Evolutionary conservation across 202 grass and related monocot genomes (phyloP).

Genomic region (Cymbopogon flexuosus): DNA sequence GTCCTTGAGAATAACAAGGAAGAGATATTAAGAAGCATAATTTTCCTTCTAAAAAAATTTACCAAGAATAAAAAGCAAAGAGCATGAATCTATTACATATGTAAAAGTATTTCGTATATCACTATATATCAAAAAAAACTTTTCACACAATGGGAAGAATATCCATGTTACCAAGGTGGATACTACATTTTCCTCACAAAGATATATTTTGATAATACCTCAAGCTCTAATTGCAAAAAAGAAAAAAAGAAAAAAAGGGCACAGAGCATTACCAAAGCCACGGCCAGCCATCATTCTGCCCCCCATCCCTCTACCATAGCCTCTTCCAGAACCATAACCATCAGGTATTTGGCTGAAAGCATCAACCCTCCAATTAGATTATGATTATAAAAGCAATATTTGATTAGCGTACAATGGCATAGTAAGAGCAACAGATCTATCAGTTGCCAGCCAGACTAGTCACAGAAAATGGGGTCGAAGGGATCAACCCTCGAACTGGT

Average conservation of each 20-base stretch:
- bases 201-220: neutral
- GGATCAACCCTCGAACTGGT: neutral
- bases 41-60: neutral
- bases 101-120: neutral
- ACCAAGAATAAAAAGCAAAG: neutral
- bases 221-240: slow-evolving; percentile 20
- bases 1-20: slow-evolving; percentile 49
- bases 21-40: slow-evolving; percentile 9
- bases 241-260: neutral
- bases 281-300: slow-evolving; percentile 75
- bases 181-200: neutral
- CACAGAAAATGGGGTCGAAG: neutral
- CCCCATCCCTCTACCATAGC: slow-evolving; percentile 78
- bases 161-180: neutral
- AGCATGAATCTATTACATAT: neutral
- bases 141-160: slow-evolving; percentile 15
- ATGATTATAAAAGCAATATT: slow-evolving; percentile 15
- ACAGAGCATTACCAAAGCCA: slow-evolving; percentile 73
- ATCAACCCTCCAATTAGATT: slow-evolving; percentile 17
- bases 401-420: neutral
- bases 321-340: slow-evolving; percentile 72
- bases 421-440: slow-evolving; percentile 8
- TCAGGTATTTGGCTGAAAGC: slow-evolving; percentile 77
- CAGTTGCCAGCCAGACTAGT: neutral
- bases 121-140: neutral